phyloP scores from a whole-genome alignment of 2,329 filamentous ascomycete species.

The Aspergillus ochraceoroseus region DNA sequence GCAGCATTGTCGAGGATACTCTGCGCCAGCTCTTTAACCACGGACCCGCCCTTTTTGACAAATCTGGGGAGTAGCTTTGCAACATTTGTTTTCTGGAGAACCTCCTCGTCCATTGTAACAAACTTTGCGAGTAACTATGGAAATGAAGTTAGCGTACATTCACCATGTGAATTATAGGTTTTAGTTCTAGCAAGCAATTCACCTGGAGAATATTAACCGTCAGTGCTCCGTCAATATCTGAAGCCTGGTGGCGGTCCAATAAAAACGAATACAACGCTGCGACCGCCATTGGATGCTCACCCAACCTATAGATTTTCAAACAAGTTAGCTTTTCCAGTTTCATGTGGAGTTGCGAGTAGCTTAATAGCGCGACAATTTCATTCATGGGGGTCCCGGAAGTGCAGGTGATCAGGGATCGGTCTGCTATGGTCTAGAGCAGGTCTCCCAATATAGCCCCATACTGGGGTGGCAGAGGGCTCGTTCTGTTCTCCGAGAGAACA shows the following conservation, averaged over 20 bases:
- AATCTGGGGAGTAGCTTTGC: conserved; percentile 55
- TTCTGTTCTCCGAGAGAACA: conserved; percentile 1
- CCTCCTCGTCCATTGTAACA: conserved; percentile 54
- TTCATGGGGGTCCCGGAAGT: neutral
- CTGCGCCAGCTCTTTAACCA: conserved; percentile 53
- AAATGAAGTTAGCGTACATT: conserved; percentile 22
- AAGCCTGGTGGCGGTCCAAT: conserved; percentile 46
- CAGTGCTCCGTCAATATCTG: conserved; percentile 45
- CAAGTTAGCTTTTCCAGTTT: neutral
- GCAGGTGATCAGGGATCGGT: neutral
- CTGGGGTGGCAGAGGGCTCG: conserved; percentile 1
- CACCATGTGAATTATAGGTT: too few species aligned
- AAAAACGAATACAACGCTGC: conserved; percentile 48
- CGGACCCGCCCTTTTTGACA: conserved; percentile 55
- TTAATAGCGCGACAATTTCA: too few species aligned
- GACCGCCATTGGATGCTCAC: conserved; percentile 47
- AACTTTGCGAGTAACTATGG: conserved; percentile 51
- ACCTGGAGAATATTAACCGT: conserved; percentile 46
- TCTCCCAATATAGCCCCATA: conserved; percentile 1
- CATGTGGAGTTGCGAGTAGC: too few species aligned
- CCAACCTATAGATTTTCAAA: conserved; percentile 37
- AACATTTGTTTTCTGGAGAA: conserved; percentile 57
- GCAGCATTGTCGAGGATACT: conserved; percentile 50
- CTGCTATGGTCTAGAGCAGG: too few species aligned
- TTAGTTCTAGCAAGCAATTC: too few species aligned